phyloP scores from a whole-genome alignment of 495 filamentous ascomycete genomes.

The Polyplosphaeria fusca region DNA sequence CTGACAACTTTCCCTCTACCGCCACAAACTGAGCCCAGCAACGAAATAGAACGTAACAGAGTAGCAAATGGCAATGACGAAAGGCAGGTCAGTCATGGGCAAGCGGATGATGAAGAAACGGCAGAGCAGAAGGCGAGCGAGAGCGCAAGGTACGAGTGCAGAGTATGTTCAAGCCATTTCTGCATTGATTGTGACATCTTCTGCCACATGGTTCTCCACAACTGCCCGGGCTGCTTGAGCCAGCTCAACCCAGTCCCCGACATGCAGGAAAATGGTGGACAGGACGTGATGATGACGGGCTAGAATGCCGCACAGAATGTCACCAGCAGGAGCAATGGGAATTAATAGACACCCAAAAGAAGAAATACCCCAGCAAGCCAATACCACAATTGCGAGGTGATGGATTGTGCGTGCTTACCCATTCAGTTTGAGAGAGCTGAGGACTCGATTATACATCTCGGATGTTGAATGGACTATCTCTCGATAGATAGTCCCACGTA shows the following conservation, averaged over 20 bases:
- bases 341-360: no score
- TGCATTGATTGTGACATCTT: slow-evolving; percentile 98
- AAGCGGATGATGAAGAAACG: slow-evolving; percentile 30
- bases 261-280: slow-evolving; percentile 5
- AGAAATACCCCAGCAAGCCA: no score
- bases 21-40: slow-evolving; percentile 33
- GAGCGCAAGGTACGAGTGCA: slow-evolving; percentile 84
- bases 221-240: slow-evolving; percentile 91
- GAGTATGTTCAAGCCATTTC: slow-evolving; percentile 79
- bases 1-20: slow-evolving; percentile 49
- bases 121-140: slow-evolving; percentile 68
- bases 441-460: no score
- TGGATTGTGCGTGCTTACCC: no score
- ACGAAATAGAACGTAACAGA: slow-evolving; percentile 15
- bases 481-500: no score
- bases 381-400: no score
- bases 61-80: slow-evolving; percentile 6
- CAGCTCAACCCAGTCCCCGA: slow-evolving; percentile 2
- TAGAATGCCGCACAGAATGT: slow-evolving; percentile 6
- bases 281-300: slow-evolving; percentile 20
- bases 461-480: no score
- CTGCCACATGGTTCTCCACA: slow-evolving; percentile 88
- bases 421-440: no score
- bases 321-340: no score
- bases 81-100: slow-evolving; percentile 12